phyloP scores from a whole-genome alignment of 495 filamentous ascomycete species.

The Oidiodendron maius region DNA sequence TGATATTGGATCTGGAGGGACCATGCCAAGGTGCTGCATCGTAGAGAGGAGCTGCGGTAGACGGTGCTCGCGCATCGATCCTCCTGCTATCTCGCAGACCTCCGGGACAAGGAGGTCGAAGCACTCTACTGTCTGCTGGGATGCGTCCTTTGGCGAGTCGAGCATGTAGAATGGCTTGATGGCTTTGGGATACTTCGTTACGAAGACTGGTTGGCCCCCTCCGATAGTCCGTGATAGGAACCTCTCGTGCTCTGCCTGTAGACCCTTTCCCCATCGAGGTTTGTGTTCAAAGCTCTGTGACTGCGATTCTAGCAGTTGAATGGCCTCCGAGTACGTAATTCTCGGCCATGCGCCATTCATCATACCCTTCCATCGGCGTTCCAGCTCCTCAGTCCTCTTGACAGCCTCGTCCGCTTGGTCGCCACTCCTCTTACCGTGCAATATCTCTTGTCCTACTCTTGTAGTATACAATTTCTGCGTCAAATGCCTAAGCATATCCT shows the following conservation, averaged over 20 bases:
- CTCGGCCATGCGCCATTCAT: slow-evolving; percentile 61
- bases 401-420: not conserved
- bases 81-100: slow-evolving; percentile 83
- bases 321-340: slow-evolving; percentile 78
- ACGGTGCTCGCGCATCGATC: slow-evolving; percentile 89
- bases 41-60: slow-evolving; percentile 60
- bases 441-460: slow-evolving; percentile 56
- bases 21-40: slow-evolving; percentile 62
- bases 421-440: slow-evolving; percentile 34
- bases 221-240: slow-evolving; percentile 73
- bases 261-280: slow-evolving; percentile 64
- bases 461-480: slow-evolving; percentile 43
- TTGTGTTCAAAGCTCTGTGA: slow-evolving; percentile 54
- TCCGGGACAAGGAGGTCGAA: slow-evolving; percentile 94
- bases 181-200: slow-evolving; percentile 81
- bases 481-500: slow-evolving; percentile 65
- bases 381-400: slow-evolving; percentile 32
- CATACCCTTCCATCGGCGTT: slow-evolving; percentile 66
- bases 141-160: slow-evolving; percentile 12
- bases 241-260: slow-evolving; percentile 91
- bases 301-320: slow-evolving; percentile 54
- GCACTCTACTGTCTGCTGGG: slow-evolving; percentile 67
- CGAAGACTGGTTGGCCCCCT: slow-evolving; percentile 69
- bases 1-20: slow-evolving; percentile 23
- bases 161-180: slow-evolving; percentile 98